Evolutionary conservation across 257 asterid genomes (phyloP), one percentile per base, ranked within the genome.

Genomic region (Agastache rugosa): DNA sequence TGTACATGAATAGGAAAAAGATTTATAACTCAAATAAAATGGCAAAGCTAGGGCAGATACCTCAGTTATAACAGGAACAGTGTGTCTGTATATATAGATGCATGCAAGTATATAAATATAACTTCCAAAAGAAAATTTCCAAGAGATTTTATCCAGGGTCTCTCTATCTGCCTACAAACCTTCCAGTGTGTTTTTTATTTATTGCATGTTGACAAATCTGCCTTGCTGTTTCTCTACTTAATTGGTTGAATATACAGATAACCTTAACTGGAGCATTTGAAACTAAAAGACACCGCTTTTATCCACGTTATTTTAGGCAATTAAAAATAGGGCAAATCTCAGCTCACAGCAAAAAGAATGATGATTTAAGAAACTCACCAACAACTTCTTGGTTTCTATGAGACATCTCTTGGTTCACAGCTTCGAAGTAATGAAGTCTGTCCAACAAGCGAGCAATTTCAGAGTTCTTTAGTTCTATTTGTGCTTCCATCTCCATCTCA

Each of bases 341-440:
- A 76, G 72, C 29, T 39, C 35, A 71, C 29, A 19, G 35, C 45
- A 54, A 27, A 69, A n/a, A 50, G 53, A 59, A 75, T 67, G 59
- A 69, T 70, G 59, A 69, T 70, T 78, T 79, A 15, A 63, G 60
- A 86, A 75, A 71, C 93, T 85, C 77, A 92, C 99, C 99, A 27
- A 95, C 79, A 55, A 91, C 86, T 88, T 92, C 95, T 86, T 95
- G 99, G 83, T 92, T 95, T 82, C 99, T 86, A 72, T 90, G 98
- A 63, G 98, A 95, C 99, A 95, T 92, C 87, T 95, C 96, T 80
- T 87, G 90, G 78, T 90, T 95, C 81, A 92, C 97, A 67, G 99
- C 90, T 79, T 92, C 98, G 39, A 90, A 92, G 78, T 92, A 95
- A 78, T 67, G 97, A 60, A 95, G 93, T 79, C 83, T 89, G 79